phyloP scores from a whole-genome alignment of 176 grass and related monocot genomes.

The Eleusine coracana region DNA sequence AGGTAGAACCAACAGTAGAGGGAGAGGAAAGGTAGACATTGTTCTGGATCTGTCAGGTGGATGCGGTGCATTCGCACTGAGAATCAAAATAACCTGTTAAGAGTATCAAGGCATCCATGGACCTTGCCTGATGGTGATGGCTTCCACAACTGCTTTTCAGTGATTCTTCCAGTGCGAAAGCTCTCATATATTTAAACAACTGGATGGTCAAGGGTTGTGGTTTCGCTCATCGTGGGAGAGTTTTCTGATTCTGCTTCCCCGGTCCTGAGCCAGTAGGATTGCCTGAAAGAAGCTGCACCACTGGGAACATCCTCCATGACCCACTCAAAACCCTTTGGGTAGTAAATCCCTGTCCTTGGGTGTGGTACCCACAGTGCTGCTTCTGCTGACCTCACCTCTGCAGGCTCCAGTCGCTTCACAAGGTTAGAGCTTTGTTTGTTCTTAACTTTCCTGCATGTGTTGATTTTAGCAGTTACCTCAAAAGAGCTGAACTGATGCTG shows the following conservation, averaged over 20 bases:
- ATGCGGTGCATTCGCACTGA: background rate
- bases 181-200: conserved; percentile 42
- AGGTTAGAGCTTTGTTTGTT: conserved; percentile 49
- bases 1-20: conserved; percentile 8
- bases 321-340: conserved; percentile 88
- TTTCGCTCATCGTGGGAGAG: conserved; percentile 27
- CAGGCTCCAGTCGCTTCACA: conserved; percentile 26
- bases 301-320: conserved; percentile 89
- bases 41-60: conserved; percentile 32
- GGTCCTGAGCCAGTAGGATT: conserved; percentile 75
- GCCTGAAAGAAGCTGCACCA: conserved; percentile 60
- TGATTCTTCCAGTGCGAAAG: conserved; percentile 35
- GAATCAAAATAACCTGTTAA: conserved; percentile 38
- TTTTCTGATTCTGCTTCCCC: conserved; percentile 51
- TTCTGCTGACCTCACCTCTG: conserved; percentile 44
- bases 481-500: conserved; percentile 17
- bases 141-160: conserved; percentile 30
- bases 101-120: conserved; percentile 32
- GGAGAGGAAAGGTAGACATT: conserved; percentile 14
- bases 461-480: conserved; percentile 34
- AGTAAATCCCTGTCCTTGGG: conserved; percentile 95
- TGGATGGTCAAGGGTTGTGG: conserved; percentile 50
- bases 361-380: conserved; percentile 76
- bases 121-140: conserved; percentile 30
- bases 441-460: conserved; percentile 42